A percentile compares a stretch with the other conserved stretches of the same genome.
phyloP scores from a whole-genome alignment of 73 alveolate genomes.

The Paramecium bursaria region DNA sequence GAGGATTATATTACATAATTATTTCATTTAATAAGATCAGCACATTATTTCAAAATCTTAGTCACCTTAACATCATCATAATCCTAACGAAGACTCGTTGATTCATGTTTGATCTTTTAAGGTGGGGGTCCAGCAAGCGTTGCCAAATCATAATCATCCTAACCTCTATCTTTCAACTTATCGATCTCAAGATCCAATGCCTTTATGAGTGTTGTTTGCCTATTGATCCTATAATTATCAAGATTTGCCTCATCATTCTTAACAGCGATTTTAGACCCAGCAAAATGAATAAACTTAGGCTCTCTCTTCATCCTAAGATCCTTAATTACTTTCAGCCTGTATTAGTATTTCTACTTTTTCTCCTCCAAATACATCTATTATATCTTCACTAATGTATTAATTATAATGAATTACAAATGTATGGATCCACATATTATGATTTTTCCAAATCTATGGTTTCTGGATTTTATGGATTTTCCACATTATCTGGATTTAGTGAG shows the following conservation, averaged over 20 bases:
- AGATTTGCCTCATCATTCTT: slow-evolving; percentile 9
- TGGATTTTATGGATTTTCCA: too few species aligned
- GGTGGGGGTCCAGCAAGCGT: slow-evolving; percentile 52
- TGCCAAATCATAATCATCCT: slow-evolving; percentile 39
- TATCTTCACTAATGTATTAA: too few species aligned
- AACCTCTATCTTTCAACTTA: neutral
- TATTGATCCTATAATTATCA: neutral
- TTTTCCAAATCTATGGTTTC: too few species aligned
- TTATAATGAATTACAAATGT: too few species aligned
- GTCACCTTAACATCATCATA: slow-evolving; percentile 54
- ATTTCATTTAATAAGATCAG: too few species aligned
- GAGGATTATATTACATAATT: too few species aligned
- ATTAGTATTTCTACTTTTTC: too few species aligned
- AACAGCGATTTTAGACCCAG: slow-evolving; percentile 21
- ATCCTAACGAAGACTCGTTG: slow-evolving; percentile 27
- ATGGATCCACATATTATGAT: too few species aligned
- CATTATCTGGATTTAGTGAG: too few species aligned
- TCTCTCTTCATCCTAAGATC: too few species aligned
- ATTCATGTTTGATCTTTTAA: slow-evolving; percentile 19
- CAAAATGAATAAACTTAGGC: slow-evolving; percentile 47
- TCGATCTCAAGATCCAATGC: slow-evolving; percentile 11
- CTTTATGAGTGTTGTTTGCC: neutral
- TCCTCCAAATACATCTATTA: too few species aligned
- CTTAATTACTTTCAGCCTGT: neutral
- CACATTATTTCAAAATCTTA: too few species aligned